Conservation (phyloP, 768 basidiomycete species). For the Lactifluus hygrophoroides region DNA sequence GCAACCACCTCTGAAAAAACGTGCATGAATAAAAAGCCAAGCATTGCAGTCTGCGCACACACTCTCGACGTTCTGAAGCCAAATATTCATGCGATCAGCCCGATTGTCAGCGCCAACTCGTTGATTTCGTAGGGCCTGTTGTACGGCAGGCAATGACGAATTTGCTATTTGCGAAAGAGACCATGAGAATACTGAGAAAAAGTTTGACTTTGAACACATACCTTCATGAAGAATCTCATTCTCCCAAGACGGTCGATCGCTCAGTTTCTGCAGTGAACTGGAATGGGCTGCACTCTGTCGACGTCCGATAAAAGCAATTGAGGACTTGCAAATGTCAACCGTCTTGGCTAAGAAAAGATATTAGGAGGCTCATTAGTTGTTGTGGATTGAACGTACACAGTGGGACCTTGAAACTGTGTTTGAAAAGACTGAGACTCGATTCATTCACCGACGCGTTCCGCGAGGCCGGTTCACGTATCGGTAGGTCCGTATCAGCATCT, state of each 20-base stretch:
- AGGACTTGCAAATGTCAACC: slow-evolving; percentile 57
- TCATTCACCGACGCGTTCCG: slow-evolving; percentile 24
- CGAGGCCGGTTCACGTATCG: slow-evolving; percentile 9
- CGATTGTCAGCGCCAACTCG: slow-evolving; percentile 45
- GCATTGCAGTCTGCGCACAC: slow-evolving; percentile 25
- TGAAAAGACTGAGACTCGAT: slow-evolving; percentile 42
- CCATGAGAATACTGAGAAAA: background rate
- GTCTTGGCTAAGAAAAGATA: slow-evolving; percentile 46
- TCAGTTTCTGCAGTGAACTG: slow-evolving; percentile 22
- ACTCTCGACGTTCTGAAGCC: slow-evolving; percentile 84
- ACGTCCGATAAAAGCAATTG: slow-evolving; percentile 25
- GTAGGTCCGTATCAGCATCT: slow-evolving; percentile 15
- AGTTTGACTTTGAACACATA: slow-evolving; percentile 20
- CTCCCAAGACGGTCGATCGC: slow-evolving; percentile 39
- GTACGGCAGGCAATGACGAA: slow-evolving; percentile 46
- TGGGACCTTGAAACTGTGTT: slow-evolving; percentile 64
- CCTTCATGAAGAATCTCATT: slow-evolving; percentile 38
- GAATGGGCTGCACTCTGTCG: background rate
- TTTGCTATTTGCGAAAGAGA: slow-evolving; percentile 29
- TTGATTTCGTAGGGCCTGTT: slow-evolving; percentile 45
- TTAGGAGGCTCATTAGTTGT: background rate
- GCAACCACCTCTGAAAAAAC: slow-evolving; percentile 59
- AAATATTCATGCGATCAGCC: slow-evolving; percentile 64
- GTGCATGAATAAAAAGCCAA: background rate
- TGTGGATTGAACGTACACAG: slow-evolving; percentile 45